phyloP scores from a whole-genome alignment of 345 rosid species.

The Acer campestre region DNA sequence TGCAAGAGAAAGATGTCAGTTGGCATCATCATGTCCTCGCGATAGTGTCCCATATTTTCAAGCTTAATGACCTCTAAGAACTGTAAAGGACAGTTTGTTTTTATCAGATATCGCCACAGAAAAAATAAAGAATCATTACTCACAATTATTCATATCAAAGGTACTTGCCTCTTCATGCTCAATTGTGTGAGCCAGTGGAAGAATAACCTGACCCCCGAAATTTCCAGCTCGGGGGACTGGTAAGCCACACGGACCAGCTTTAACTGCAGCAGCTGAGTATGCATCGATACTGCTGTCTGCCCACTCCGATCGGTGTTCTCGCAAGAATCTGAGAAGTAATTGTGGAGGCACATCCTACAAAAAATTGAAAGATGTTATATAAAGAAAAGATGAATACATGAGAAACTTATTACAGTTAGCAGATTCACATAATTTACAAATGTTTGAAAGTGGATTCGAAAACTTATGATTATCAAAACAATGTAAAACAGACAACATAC shows the following conservation, averaged over 20 bases:
- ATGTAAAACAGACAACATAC: no score
- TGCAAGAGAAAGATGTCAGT: conserved; percentile 93
- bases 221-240: conserved; percentile 78
- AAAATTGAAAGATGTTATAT: not conserved
- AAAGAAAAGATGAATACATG: not conserved
- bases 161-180: conserved; percentile 88
- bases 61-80: conserved; percentile 95
- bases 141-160: not conserved
- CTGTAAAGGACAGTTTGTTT: conserved; percentile 33
- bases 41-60: conserved; percentile 81
- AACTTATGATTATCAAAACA: no score
- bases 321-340: conserved; percentile 80
- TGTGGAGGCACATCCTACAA: conserved; percentile 95
- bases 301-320: conserved; percentile 99
- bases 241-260: conserved; percentile 80
- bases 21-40: conserved; percentile 83
- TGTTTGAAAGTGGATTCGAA: no score
- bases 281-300: conserved; percentile 93
- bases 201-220: conserved; percentile 94
- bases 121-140: not conserved
- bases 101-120: conserved; percentile 7
- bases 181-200: conserved; percentile 93
- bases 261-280: conserved; percentile 90
- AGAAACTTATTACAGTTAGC: no score
- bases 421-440: no score